phyloP scores from a whole-genome alignment of 805 yeast genomes.

The Yamadazyma sp. region DNA sequence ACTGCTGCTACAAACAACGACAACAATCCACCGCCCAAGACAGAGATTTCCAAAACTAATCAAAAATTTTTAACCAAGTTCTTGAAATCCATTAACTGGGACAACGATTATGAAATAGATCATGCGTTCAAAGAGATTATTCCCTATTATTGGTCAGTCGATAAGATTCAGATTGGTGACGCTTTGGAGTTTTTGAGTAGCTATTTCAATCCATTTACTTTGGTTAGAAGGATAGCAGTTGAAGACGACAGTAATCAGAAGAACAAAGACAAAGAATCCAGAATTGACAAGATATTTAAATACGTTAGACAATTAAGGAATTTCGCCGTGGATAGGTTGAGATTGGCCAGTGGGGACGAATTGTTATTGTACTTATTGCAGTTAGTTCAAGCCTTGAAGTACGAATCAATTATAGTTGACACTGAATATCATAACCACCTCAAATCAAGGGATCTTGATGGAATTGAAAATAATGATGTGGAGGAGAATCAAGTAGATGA shows the following conservation, averaged over 20 bases:
- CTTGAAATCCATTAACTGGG: slow-evolving; percentile 85
- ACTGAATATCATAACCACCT: slow-evolving; percentile 8
- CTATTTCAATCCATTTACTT: slow-evolving; percentile 53
- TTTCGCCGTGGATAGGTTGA: slow-evolving; percentile 83
- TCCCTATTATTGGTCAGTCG: slow-evolving; percentile 57
- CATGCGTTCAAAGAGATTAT: slow-evolving; percentile 72
- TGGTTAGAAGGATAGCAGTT: slow-evolving; percentile 14
- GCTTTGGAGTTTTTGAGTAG: slow-evolving; percentile 84
- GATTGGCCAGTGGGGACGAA: slow-evolving; percentile 76
- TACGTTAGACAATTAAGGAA: slow-evolving; percentile 57
- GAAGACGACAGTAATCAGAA: slow-evolving; percentile 8
- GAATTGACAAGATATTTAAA: slow-evolving; percentile 28
- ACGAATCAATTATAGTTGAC: slow-evolving; percentile 47
- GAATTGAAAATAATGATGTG: slow-evolving; percentile 5
- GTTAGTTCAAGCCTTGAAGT: slow-evolving; percentile 85
- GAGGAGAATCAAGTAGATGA: not conserved
- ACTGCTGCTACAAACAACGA: slow-evolving; percentile 10
- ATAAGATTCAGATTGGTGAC: slow-evolving; percentile 77
- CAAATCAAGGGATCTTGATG: not conserved
- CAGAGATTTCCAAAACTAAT: slow-evolving; percentile 37
- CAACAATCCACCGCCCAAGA: slow-evolving; percentile 8
- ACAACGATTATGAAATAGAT: slow-evolving; percentile 72
- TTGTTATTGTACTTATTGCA: slow-evolving; percentile 80
- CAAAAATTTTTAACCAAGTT: slow-evolving; percentile 64
- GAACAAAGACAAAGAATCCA: slow-evolving; percentile 20